These are phyloP conservation scores for Tagetes patula DNA, from an alignment of 129 eudicot species.

Conservation along the genomic window DNA sequence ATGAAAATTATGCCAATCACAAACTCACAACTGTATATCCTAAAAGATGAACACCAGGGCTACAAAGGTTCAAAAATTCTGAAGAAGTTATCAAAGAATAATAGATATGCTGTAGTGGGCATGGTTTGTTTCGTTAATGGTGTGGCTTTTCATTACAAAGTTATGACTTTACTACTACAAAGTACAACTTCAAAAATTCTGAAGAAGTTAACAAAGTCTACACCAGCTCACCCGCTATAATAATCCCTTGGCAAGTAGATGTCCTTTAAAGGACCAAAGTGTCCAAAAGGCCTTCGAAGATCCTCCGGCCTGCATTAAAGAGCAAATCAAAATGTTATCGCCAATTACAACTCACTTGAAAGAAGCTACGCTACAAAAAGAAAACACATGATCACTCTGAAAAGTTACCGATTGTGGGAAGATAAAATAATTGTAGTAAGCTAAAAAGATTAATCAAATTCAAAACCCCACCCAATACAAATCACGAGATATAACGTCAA, in stretches of 20 bases:
- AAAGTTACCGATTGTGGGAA: not conserved
- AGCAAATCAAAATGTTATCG: not conserved
- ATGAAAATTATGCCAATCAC: not conserved
- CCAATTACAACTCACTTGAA: not conserved
- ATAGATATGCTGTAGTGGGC: not conserved
- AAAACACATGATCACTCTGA: not conserved
- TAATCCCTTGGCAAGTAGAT: conserved; percentile 87
- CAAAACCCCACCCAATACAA: conserved; percentile 2
- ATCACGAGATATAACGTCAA: conserved; percentile 3
- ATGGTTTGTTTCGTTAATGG: not conserved
- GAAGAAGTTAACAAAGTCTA: not conserved
- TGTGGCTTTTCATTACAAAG: not conserved
- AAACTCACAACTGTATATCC: not conserved
- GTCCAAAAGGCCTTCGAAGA: conserved; percentile 78
- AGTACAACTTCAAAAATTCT: not conserved
- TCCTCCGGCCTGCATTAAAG: conserved; percentile 69
- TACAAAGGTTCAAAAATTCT: not conserved
- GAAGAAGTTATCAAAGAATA: not conserved
- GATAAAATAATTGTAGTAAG: not conserved
- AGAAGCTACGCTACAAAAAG: not conserved
- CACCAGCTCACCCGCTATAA: conserved; percentile 74
- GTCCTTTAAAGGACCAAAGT: conserved; percentile 78
- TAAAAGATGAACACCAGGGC: not conserved
- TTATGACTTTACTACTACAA: not conserved
- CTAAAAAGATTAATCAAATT: not conserved